Conservation (phyloP, 345 rosid genomes). For the Aquilaria sinensis region DNA sequence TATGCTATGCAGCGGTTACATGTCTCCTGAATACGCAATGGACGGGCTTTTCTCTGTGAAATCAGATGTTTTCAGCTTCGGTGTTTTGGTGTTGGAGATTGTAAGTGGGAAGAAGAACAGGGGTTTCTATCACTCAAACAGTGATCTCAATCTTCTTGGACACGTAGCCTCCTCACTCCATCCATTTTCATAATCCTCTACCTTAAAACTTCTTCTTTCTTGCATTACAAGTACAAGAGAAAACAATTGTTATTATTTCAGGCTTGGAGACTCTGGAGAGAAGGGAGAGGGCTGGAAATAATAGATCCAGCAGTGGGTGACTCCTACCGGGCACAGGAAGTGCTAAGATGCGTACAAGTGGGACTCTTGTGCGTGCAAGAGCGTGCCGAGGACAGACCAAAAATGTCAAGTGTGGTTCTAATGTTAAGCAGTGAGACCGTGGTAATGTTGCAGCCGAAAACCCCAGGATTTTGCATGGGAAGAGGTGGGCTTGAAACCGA, state of each 20-base stretch:
- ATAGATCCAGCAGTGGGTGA: constrained; percentile 32
- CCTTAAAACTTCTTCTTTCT: background rate
- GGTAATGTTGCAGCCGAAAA: constrained; percentile 51
- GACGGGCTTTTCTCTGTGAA: constrained; percentile 64
- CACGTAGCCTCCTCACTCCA: constrained; percentile 26
- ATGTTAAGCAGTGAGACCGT: constrained; percentile 68
- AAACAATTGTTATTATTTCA: constrained; percentile 8
- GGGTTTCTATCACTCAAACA: constrained; percentile 54
- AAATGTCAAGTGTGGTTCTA: constrained; percentile 51
- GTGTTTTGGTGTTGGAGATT: constrained; percentile 64
- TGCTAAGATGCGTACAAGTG: constrained; percentile 65
- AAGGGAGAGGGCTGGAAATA: constrained; percentile 42
- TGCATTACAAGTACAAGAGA: background rate
- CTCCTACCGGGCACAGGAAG: constrained; percentile 36
- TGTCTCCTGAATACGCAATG: constrained; percentile 87
- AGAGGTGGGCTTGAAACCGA: constrained; percentile 42
- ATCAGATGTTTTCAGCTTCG: constrained; percentile 73
- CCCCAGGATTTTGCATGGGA: constrained; percentile 63
- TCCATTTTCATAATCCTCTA: no score
- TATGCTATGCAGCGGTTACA: constrained; percentile 52
- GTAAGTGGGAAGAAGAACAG: constrained; percentile 57
- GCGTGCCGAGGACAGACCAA: constrained; percentile 63
- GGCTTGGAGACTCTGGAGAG: constrained; percentile 71
- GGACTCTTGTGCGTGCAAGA: constrained; percentile 85
- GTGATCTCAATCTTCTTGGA: constrained; percentile 69